These are phyloP conservation scores for Aspergillus sp. DNA, from an alignment of 2,329 filamentous ascomycete genomes.

Conservation along the genomic window DNA sequence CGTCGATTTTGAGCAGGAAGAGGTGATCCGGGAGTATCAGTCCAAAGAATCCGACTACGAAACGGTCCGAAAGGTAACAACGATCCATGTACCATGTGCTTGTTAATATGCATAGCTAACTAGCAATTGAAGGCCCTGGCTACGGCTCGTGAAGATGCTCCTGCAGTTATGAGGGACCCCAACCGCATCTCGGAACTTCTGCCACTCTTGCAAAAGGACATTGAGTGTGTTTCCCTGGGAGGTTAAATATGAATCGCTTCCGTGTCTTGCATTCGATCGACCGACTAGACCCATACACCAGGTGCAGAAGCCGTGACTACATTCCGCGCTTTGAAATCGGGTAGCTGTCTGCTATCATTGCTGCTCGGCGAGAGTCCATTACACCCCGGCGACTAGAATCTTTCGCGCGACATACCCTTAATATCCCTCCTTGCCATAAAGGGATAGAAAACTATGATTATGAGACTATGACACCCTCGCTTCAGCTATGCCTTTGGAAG, in stretches of 20 bases:
- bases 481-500: no score
- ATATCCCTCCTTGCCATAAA: no score
- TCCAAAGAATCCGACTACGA: conserved; percentile 82
- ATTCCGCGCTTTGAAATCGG: no score
- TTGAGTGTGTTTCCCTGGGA: conserved; percentile 54
- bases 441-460: no score
- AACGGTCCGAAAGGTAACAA: conserved; percentile 64
- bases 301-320: no score
- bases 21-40: conserved; percentile 86
- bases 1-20: conserved; percentile 76
- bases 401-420: no score
- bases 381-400: no score
- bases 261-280: no score
- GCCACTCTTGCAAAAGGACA: conserved; percentile 65
- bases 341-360: no score
- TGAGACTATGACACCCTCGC: no score
- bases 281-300: no score
- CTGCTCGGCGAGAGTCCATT: no score
- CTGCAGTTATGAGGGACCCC: conserved; percentile 74
- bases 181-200: conserved; percentile 71
- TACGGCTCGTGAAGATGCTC: conserved; percentile 68
- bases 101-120: conserved; percentile 1
- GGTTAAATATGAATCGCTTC: background rate
- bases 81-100: background rate
- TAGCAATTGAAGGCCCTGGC: conserved; percentile 45